These are phyloP conservation scores for Breynia disticha DNA, from an alignment of 441 rosid species.

Conservation along the genomic window DNA sequence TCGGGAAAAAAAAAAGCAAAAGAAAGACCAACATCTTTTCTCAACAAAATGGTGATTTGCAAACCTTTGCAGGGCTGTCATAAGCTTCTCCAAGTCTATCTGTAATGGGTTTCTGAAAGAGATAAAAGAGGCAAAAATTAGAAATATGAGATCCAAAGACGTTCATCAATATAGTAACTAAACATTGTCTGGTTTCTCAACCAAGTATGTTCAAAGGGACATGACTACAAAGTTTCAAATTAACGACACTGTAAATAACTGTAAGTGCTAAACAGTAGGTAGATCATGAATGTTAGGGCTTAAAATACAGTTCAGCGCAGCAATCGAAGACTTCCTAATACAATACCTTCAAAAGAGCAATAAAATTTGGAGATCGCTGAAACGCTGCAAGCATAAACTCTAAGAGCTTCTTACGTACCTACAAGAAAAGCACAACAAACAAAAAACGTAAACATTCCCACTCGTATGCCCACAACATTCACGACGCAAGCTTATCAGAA, in stretches of 20 bases:
- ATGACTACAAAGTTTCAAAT: neutral
- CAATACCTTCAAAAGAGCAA: slow-evolving; percentile 72
- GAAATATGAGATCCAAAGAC: neutral
- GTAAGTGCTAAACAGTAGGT: slow-evolving; percentile 2
- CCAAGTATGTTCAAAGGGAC: too few species aligned
- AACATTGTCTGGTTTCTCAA: too few species aligned
- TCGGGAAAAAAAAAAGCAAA: too few species aligned
- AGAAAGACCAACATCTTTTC: neutral
- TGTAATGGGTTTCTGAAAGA: slow-evolving; percentile 78
- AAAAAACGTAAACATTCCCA: neutral
- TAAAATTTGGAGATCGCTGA: slow-evolving; percentile 68
- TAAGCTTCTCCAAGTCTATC: slow-evolving; percentile 96
- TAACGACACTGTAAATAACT: neutral
- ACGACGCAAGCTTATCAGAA: too few species aligned
- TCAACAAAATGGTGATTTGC: slow-evolving; percentile 9
- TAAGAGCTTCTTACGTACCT: slow-evolving; percentile 73
- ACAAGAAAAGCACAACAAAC: slow-evolving; percentile 15
- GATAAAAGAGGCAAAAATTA: neutral
- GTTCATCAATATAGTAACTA: neutral
- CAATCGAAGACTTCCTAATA: slow-evolving; percentile 9
- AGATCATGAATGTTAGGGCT: slow-evolving; percentile 5
- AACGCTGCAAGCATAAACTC: slow-evolving; percentile 88
- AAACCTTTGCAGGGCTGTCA: slow-evolving; percentile 84
- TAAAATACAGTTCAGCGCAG: slow-evolving; percentile 1
- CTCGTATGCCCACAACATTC: too few species aligned